Conservation (phyloP, 768 basidiomycete genomes). For the Mycena albidolilacea region DNA sequence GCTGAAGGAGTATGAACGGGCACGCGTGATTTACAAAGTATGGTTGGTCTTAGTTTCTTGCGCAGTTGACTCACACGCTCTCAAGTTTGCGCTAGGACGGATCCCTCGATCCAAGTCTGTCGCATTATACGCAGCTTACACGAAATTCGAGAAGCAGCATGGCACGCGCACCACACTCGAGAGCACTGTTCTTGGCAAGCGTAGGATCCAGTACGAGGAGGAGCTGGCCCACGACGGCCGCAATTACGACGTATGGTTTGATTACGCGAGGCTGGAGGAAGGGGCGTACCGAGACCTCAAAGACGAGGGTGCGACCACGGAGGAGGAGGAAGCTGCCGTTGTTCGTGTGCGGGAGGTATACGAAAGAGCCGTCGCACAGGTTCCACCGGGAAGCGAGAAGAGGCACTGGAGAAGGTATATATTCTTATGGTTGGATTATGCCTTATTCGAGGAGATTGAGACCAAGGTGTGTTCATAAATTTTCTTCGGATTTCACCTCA, state of each 20-base stretch:
- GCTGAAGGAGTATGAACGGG: slow-evolving; percentile 96
- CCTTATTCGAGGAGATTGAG: slow-evolving; percentile 96
- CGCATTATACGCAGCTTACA: slow-evolving; percentile 91
- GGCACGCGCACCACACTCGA: slow-evolving; percentile 92
- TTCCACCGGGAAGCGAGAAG: slow-evolving; percentile 95
- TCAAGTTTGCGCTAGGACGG: slow-evolving; percentile 93
- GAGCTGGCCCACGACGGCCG: slow-evolving; percentile 92
- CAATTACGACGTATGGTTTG: slow-evolving; percentile 99
- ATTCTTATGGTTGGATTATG: slow-evolving; percentile 96
- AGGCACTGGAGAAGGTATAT: slow-evolving; percentile 92
- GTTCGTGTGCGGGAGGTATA: slow-evolving; percentile 92
- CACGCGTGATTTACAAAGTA: slow-evolving; percentile 97
- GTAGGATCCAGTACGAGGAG: slow-evolving; percentile 99
- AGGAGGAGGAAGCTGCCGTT: slow-evolving; percentile 75
- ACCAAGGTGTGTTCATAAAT: slow-evolving; percentile 73
- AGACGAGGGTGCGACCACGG: slow-evolving; percentile 80
- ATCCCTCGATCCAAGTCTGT: slow-evolving; percentile 94
- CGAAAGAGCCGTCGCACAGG: slow-evolving; percentile 94
- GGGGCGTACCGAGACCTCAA: slow-evolving; percentile 82
- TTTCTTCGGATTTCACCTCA: slow-evolving; percentile 4
- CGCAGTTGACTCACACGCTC: slow-evolving; percentile 18
- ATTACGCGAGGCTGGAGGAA: slow-evolving; percentile 94
- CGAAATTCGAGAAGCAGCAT: slow-evolving; percentile 98
- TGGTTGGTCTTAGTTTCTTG: slow-evolving; percentile 29
- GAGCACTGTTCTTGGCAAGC: slow-evolving; percentile 94